Evolutionary conservation across 202 grass and related monocot genomes (phyloP).

Genomic region (Carex arenaria): DNA sequence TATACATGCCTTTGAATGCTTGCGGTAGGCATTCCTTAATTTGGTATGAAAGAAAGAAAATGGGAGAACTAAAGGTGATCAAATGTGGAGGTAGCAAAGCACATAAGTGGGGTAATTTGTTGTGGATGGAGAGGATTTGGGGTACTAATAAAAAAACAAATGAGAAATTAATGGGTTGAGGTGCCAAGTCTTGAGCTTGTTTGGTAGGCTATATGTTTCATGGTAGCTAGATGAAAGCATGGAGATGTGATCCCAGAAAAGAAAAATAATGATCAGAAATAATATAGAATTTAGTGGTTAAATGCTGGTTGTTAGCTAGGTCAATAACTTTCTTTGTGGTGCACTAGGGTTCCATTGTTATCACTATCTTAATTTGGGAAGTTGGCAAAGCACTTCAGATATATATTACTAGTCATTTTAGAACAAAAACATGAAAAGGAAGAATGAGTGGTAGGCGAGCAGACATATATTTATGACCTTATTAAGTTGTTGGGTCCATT

Average conservation of each 20-base stretch:
- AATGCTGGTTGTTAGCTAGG: conserved; percentile 19
- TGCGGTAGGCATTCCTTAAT: conserved; percentile 41
- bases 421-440: background rate
- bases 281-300: conserved; percentile 31
- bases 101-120: conserved; percentile 32
- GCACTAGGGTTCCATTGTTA: conserved; percentile 14
- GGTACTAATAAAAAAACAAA: conserved; percentile 46
- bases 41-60: background rate
- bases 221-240: conserved; percentile 94
- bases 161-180: conserved; percentile 39
- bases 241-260: conserved; percentile 44
- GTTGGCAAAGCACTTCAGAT: conserved; percentile 11
- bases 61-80: conserved; percentile 5
- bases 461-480: background rate
- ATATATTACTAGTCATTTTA: background rate
- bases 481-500: background rate
- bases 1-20: conserved; percentile 52
- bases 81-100: conserved; percentile 9
- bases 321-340: conserved; percentile 11
- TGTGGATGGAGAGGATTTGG: conserved; percentile 17
- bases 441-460: background rate
- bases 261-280: conserved; percentile 26
- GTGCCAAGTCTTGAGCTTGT: conserved; percentile 52
- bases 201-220: conserved; percentile 89
- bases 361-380: conserved; percentile 1